A percentile compares a stretch with the other conserved stretches of the same genome.
Evolutionary conservation across 148 eudicot species (phyloP).

Genomic region (Nyssa sinensis): DNA sequence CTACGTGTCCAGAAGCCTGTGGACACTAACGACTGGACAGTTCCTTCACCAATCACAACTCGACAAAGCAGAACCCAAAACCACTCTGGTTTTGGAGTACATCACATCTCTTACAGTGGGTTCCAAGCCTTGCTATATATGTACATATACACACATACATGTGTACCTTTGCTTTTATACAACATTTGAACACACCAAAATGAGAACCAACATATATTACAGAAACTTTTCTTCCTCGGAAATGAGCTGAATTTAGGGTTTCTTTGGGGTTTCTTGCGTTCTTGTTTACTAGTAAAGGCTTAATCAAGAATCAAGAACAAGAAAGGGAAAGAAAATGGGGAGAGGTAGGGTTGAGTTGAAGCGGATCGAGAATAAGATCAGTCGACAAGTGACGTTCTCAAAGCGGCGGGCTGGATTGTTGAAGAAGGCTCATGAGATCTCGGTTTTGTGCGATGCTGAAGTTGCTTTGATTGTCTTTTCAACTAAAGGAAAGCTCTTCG

Average conservation of each 20-base stretch:
- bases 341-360: conserved; percentile 57
- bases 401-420: conserved; percentile 59
- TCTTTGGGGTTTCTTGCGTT: neutral
- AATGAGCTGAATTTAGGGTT: neutral
- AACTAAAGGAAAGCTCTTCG: conserved; percentile 64
- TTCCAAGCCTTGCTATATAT: neutral
- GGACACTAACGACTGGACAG: neutral
- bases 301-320: neutral
- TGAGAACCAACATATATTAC: neutral
- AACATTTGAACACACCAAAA: neutral
- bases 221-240: neutral
- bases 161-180: neutral
- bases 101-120: neutral
- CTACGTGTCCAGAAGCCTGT: neutral
- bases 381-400: conserved; percentile 65
- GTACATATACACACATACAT: neutral
- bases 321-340: conserved; percentile 34
- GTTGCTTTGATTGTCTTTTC: conserved; percentile 73
- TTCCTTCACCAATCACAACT: conserved; percentile 7
- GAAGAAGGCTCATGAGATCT: conserved; percentile 79
- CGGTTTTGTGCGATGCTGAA: conserved; percentile 71
- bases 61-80: conserved; percentile 10
- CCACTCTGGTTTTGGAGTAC: conserved; percentile 4
- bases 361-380: conserved; percentile 62
- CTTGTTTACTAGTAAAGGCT: neutral